A percentile compares a stretch with the other conserved stretches of the same genome.
phyloP scores from a whole-genome alignment of 2,329 filamentous ascomycete genomes.

The Fusarium globosum region DNA sequence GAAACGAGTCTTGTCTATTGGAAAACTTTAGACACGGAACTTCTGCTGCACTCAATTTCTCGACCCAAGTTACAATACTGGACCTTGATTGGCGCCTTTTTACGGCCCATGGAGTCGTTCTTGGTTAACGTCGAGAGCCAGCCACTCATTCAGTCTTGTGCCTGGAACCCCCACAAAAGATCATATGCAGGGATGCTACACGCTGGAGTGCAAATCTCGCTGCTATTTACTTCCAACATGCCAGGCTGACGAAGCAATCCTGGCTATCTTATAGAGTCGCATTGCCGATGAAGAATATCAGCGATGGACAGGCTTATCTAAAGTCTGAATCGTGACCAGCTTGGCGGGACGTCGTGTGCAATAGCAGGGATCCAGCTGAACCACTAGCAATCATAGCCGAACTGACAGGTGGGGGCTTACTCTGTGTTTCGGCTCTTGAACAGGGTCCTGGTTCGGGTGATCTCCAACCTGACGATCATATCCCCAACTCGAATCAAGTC shows the following conservation, averaged over 20 bases:
- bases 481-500: slow-evolving; percentile 8
- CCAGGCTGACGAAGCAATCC: neutral
- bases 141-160: neutral
- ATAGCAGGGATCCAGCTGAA: slow-evolving; percentile 26
- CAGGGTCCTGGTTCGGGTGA: slow-evolving; percentile 19
- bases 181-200: neutral
- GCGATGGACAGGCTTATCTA: slow-evolving; percentile 7
- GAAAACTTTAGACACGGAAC: neutral
- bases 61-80: neutral
- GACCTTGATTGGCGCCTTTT: neutral
- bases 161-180: neutral
- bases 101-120: neutral
- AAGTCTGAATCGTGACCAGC: slow-evolving; percentile 13
- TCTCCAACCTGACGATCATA: slow-evolving; percentile 22
- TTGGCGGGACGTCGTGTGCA: slow-evolving; percentile 6
- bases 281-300: slow-evolving; percentile 1
- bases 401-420: slow-evolving; percentile 35
- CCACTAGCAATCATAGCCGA: slow-evolving; percentile 38
- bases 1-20: neutral
- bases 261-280: slow-evolving; percentile 3
- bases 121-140: neutral
- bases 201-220: slow-evolving; percentile 3
- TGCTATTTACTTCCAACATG: neutral
- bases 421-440: slow-evolving; percentile 24
- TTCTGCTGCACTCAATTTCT: neutral